Base-by-base conservation (phyloP, 1,284 basidiomycete genomes). In the Irpex sp. region DNA sequence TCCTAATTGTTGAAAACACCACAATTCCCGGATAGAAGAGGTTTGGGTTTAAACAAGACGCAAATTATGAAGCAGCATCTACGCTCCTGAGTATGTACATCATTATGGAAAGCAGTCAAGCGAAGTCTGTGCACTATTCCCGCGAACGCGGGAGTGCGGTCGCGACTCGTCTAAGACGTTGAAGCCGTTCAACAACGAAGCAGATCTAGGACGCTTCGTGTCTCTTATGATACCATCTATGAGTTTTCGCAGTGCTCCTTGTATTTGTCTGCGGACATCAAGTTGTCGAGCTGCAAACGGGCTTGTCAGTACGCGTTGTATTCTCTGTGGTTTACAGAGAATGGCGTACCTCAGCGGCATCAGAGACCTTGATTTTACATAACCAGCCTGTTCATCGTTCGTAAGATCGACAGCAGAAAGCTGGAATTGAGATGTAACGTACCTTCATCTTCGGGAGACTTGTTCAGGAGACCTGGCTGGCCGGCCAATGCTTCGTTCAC, bases 381-480 rank as follows among this genome's bases (percentile, higher is more conserved):
- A 98, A 84, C 96, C 96, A 98, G 60, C 96, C 96, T 96, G 70
- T 28, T 10, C 6, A 21, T 37, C 55, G 23, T 5, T 12, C 3
- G 6, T 58, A 9, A 62, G 49, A 55, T 39, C 61, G 21, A n/a
- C 45, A 53, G 18, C 19, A 18, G 55, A 18, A 63, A 45, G 21
- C 28, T 21, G 23, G 35, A 19, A 23, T 3, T 54, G 39, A 51
- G 14, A 28, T 6, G 16, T 45, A 73, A 16, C 83, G 69, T 69
- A 96, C 96, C 96, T 72, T 93, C 80, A 49, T 85, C 81, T 71
- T 96, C 90, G 1, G 95, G 87, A 42, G 88, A 88, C 76, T 94
- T 94, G 84, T 98, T 98, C 61, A 99, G 79, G 57, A 98, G 78
- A 42, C 85, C 82, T 4, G 96, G 94, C 71, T 90, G 78, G 48